Percentiles rank a stretch among this genome's conserved stretches.
phyloP scores from a whole-genome alignment of 768 basidiomycete species.

The Suillus lakei region DNA sequence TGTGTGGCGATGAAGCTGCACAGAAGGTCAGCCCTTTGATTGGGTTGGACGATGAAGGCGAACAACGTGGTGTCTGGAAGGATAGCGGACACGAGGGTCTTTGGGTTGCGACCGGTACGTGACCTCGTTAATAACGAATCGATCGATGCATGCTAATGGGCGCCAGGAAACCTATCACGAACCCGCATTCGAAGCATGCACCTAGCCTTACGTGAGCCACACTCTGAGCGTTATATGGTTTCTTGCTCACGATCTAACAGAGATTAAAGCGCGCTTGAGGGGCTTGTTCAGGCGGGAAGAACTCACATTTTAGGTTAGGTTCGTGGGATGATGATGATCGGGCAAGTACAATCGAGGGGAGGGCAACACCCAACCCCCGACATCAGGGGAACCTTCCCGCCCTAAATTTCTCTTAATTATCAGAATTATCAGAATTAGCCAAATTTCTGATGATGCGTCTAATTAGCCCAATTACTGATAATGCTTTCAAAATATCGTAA shows the following conservation, averaged over 20 bases:
- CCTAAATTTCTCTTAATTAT: too few species aligned
- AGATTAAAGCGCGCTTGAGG: conserved; percentile 36
- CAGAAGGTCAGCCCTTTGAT: conserved; percentile 57
- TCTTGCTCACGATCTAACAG: conserved; percentile 19
- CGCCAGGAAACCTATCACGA: conserved; percentile 24
- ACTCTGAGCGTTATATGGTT: background rate
- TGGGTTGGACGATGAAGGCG: conserved; percentile 71
- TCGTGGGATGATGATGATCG: background rate
- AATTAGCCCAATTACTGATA: too few species aligned
- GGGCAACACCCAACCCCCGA: background rate
- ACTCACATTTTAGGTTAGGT: conserved; percentile 10
- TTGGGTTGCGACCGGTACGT: conserved; percentile 31
- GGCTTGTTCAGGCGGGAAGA: conserved; percentile 23
- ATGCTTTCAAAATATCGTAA: too few species aligned
- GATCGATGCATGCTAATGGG: background rate
- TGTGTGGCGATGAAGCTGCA: conserved; percentile 53
- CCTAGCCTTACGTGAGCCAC: conserved; percentile 32
- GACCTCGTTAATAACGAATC: background rate
- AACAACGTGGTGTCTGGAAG: conserved; percentile 50
- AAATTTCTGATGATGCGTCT: too few species aligned
- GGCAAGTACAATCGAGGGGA: background rate
- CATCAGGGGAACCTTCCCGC: too few species aligned
- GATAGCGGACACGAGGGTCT: conserved; percentile 41
- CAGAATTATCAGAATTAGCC: too few species aligned
- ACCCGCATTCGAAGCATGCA: conserved; percentile 34